These are phyloP conservation scores for Claviceps monticola DNA, from an alignment of 2,329 filamentous ascomycete genomes.

Conservation along the genomic window DNA sequence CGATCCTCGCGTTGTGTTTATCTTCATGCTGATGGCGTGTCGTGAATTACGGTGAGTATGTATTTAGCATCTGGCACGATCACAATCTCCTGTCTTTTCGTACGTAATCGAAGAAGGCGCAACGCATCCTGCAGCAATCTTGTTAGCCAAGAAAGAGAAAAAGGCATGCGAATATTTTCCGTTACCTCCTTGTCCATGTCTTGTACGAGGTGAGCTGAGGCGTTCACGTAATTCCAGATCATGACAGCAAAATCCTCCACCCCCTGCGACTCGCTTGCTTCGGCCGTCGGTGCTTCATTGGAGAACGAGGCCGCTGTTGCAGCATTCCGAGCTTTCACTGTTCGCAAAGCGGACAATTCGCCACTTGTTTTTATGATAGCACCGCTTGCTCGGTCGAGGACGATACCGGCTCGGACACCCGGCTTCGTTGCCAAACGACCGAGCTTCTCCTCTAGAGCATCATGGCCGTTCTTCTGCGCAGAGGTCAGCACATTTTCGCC, in stretches of 20 bases:
- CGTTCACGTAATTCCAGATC: conserved; percentile 63
- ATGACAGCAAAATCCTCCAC: conserved; percentile 61
- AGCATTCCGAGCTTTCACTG: conserved; percentile 21
- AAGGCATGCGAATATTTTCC: background rate
- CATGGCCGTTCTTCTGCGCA: conserved; percentile 32
- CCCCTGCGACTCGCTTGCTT: conserved; percentile 38
- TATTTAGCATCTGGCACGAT: conserved; percentile 73
- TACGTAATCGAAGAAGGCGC: conserved; percentile 60
- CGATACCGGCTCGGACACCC: conserved; percentile 64
- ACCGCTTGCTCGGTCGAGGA: conserved; percentile 58
- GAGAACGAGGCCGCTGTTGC: conserved; percentile 30
- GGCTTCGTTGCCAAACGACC: conserved; percentile 62
- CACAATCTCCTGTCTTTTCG: conserved; percentile 74
- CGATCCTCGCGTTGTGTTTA: background rate
- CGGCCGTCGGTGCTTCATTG: conserved; percentile 27
- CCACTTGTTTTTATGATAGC: conserved; percentile 65
- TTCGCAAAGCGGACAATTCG: conserved; percentile 43
- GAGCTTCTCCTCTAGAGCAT: conserved; percentile 51
- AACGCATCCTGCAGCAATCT: conserved; percentile 48
- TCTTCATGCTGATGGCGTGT: conserved; percentile 54
- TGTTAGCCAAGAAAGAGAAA: conserved; percentile 10
- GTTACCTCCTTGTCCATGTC: conserved; percentile 57
- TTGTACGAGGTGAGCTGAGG: conserved; percentile 54
- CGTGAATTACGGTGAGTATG: conserved; percentile 65
- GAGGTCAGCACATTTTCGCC: background rate